Percentiles rank a stretch among this genome's conserved stretches.
phyloP scores from a whole-genome alignment of 257 asterid genomes.

The Fraxinus cuspidata region DNA sequence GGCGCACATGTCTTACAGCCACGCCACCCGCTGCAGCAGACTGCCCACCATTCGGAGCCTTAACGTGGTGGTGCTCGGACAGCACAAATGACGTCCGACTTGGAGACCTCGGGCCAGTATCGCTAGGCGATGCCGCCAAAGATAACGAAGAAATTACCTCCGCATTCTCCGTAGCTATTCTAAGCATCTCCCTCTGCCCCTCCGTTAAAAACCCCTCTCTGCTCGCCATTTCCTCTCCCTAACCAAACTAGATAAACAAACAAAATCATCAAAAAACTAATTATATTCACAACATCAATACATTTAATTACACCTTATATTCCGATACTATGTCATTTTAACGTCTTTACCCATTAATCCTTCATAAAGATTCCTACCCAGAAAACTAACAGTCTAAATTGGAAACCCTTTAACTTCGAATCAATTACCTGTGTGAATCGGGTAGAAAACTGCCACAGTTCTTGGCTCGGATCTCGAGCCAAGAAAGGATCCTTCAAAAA shows the following conservation, averaged over 20 bases:
- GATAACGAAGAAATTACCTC: constrained; percentile 63
- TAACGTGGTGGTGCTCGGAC: constrained; percentile 61
- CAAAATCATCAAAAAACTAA: not conserved
- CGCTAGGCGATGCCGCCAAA: constrained; percentile 56
- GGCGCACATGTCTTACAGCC: constrained; percentile 70
- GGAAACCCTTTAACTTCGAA: not conserved
- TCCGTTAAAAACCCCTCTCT: constrained; percentile 83
- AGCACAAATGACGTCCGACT: constrained; percentile 39
- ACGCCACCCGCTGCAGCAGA: constrained; percentile 64
- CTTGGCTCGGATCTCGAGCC: constrained; percentile 99
- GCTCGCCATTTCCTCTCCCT: constrained; percentile 64
- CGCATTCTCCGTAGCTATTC: constrained; percentile 70
- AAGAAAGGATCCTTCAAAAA: constrained; percentile 49
- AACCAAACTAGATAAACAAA: constrained; percentile 29
- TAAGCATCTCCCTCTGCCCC: constrained; percentile 81
- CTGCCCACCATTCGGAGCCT: constrained; percentile 73
- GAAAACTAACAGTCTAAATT: too few relatives aligned
- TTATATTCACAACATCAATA: not conserved
- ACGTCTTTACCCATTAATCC: constrained; percentile 5
- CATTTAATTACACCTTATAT: constrained; percentile 15
- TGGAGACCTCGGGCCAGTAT: constrained; percentile 54
- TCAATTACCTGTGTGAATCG: constrained; percentile 37
- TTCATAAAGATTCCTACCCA: not conserved
- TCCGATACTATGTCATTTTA: not conserved
- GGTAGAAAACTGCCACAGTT: constrained; percentile 43